A percentile compares a stretch with the other conserved stretches of the same genome.
Conservation (phyloP, 768 basidiomycete species). For the Cubamyces sp. region DNA sequence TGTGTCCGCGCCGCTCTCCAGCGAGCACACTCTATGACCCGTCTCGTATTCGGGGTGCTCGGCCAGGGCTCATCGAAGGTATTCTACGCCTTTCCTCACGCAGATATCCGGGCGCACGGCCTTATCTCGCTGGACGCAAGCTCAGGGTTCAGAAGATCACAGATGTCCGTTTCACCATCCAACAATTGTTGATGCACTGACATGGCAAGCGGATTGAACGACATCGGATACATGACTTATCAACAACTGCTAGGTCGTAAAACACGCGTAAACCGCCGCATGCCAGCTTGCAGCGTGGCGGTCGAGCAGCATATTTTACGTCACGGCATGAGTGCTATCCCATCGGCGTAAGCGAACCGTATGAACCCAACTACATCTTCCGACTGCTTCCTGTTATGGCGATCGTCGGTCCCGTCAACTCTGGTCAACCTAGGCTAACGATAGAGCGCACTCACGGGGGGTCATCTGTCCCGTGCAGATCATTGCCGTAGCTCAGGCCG, state of each 20-base stretch:
- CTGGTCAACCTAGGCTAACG: not conserved
- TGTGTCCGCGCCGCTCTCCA: not conserved
- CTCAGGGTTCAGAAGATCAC: constrained; percentile 1
- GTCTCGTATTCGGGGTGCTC: too few relatives aligned
- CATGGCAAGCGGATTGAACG: not conserved
- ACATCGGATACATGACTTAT: not conserved
- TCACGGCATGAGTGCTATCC: constrained; percentile 54
- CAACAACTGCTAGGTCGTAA: not conserved
- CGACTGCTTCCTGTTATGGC: constrained; percentile 21
- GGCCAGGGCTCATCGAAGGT: too few relatives aligned
- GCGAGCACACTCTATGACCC: too few relatives aligned
- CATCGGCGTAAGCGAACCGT: constrained; percentile 58
- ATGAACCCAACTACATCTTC: constrained; percentile 46
- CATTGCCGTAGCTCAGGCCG: constrained; percentile 51
- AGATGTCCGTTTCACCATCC: not conserved
- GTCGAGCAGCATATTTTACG: not conserved
- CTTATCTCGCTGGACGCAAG: constrained; percentile 5
- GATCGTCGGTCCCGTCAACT: constrained; percentile 13
- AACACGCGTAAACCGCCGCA: not conserved
- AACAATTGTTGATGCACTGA: not conserved
- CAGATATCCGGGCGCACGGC: not conserved
- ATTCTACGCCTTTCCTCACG: not conserved
- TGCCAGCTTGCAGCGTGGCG: not conserved
- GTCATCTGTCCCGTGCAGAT: constrained; percentile 39
- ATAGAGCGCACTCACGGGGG: constrained; percentile 48